Evolutionary conservation across 2,329 filamentous ascomycete genomes (phyloP), one percentile per base, ranked within the genome.

Genomic region (Colletotrichum lindemuthianum): DNA sequence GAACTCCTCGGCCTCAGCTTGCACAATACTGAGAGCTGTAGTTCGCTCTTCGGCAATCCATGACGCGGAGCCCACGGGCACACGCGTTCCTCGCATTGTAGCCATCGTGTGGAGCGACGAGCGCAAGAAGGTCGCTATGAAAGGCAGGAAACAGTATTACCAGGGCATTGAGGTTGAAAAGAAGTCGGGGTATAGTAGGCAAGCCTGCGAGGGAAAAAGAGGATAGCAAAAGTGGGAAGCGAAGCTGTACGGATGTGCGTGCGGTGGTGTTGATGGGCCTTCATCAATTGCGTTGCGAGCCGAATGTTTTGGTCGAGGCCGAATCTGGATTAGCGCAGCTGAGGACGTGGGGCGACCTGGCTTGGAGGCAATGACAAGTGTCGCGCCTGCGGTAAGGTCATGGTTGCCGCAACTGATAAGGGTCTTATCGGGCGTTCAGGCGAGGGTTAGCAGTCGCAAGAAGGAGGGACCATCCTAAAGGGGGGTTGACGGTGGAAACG

Each of bases 1-100:
- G 74, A 98, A 96, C 79, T 99, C 96, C 70, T 98, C 95, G 59
- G 92, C 86, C 77, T 98, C 96, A 60, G 93, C 87, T 50, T 90
- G 85, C 13, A 91, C 86, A 68, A 97, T 89, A 69, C 92, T 86
- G 59, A 88, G 81, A 12, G 92, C 90, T 72, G 94, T 91, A 47
- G 90, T 86, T 71, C 94, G 88, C 82, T 99, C 96, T 69, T 92
- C 89, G 37, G 89, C 82, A 69, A 97, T 88, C 96, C 96, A 99
- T 79, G 90, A 84, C 72, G 88, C 82, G 66, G 93, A 96, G 76
- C 93, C 94, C 70, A 97, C 89, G 73, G 90, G 85, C 73, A 87
- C 77, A 77, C 87, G 87, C 79, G 86, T 80, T 75, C 81, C 79
- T 79, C 83, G 78, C 79, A 84, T 83, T 60, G 83, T 74, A 74